Evolutionary conservation across 1,284 basidiomycete species (phyloP).

Genomic region (Trichosporon coremiiforme): DNA sequence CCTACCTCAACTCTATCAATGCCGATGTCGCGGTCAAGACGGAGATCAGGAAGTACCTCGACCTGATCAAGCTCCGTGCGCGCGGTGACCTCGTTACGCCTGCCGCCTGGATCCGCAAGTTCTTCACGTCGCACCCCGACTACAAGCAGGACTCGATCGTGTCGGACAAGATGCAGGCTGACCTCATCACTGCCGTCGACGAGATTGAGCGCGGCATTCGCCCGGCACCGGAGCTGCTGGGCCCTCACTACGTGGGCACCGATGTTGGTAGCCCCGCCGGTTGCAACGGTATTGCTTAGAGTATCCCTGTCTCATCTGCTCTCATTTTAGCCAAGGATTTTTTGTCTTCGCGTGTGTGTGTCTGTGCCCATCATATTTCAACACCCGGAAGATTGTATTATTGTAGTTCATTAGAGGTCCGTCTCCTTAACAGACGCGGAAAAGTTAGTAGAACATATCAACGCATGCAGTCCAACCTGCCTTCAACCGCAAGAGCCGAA

Average conservation of each 20-base stretch:
- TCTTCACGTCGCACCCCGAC: conserved; percentile 81
- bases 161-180: conserved; percentile 88
- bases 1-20: conserved; percentile 86
- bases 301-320: not conserved
- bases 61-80: conserved; percentile 75
- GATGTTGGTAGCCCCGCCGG: conserved; percentile 7
- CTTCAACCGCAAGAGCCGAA: not conserved
- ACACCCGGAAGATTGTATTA: not conserved
- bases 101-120: conserved; percentile 90
- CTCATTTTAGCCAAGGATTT: not conserved
- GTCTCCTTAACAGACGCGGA: conserved; percentile 9
- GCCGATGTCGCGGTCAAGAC: conserved; percentile 66
- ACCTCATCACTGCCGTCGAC: conserved; percentile 87
- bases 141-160: conserved; percentile 93
- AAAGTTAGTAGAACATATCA: conserved; percentile 7
- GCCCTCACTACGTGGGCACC: conserved; percentile 14
- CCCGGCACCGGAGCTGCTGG: conserved; percentile 10
- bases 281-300: conserved; percentile 6
- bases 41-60: conserved; percentile 75
- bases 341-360: conserved; percentile 1
- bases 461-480: conserved; percentile 18
- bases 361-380: not conserved
- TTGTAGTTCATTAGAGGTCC: conserved; percentile 17
- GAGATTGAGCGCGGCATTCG: conserved; percentile 63
- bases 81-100: conserved; percentile 85